Evolutionary conservation across 345 rosid genomes (phyloP).

Genomic region (Eucalyptus virginea): DNA sequence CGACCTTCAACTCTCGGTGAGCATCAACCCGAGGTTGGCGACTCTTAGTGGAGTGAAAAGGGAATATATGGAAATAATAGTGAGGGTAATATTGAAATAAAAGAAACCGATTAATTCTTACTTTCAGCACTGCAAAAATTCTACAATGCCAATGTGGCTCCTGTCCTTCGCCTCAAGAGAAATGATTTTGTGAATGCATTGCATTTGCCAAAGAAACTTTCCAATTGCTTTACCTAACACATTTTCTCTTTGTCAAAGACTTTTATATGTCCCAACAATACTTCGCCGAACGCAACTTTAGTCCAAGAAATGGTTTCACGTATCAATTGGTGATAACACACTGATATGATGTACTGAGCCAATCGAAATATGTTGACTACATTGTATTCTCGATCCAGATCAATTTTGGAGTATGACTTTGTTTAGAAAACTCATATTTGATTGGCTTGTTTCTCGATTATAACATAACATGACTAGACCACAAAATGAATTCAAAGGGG

Average conservation of each 20-base stretch:
- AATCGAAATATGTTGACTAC: background rate
- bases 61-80: background rate
- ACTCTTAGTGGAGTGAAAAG: background rate
- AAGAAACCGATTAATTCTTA: background rate
- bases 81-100: background rate
- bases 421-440: background rate
- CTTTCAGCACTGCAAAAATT: background rate
- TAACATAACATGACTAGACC: background rate
- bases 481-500: background rate
- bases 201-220: background rate
- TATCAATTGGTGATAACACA: background rate
- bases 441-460: background rate
- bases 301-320: background rate
- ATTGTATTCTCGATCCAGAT: background rate
- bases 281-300: background rate
- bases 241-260: background rate
- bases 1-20: background rate
- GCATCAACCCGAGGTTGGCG: background rate
- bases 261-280: background rate
- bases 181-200: background rate
- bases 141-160: background rate
- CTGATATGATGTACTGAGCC: rapidly evolving
- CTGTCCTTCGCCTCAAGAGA: background rate
- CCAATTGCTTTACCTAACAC: background rate
- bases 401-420: background rate